Evolutionary conservation across 2,329 filamentous ascomycete genomes (phyloP), one percentile per base, ranked within the genome.

Genomic region (Fusarium nanum): DNA sequence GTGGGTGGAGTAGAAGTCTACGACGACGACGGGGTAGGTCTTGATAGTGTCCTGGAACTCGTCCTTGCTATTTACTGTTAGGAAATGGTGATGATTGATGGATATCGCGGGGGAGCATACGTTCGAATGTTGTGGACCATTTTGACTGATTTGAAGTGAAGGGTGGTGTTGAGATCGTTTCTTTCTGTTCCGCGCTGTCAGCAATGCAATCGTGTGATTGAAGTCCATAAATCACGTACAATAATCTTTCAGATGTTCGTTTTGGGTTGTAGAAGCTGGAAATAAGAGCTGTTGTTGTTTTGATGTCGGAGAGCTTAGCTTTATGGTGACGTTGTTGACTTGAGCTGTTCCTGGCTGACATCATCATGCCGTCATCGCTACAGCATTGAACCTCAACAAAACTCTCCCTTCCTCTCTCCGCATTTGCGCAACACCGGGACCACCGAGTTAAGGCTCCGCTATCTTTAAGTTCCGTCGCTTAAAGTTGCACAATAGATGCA

Each of bases 81-180:
- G 23, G 14, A 9, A 22, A 2, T 14, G 9, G 6, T 40, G 1
- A 5, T 47, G 1, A 6, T 47, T 6, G 30, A 6, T 4, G 7
- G 4, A 9, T 41, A 8, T 41, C 10, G 25, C 16, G 7, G 7
- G 18, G 10, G 8, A 9, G 42, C 62, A 7, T 41, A 70, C 67
- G 30, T 64, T 57, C 53, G 47, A 14, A 70, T 56, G 57, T 70
- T 70, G 57, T 70, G 67, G 46, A 70, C 67, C 67, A 70, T 70
- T 40, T 44, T 71, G 59, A 32, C 54, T 68, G 30, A 2, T 48
- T 60, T 42, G 10, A 44, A 25, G 10, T 42, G 10, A 44, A 25
- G 10, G 22, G 30, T 40, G 37, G 18, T 57, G 44, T 40, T 20
- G 32, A 16, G 27, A 20, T 34, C 34, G 25, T n/a, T 27, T 25